Percentiles rank a stretch among this genome's conserved stretches.
Conservation (phyloP, 2,329 filamentous ascomycete species). For the Berkeleyomyces rouxiae region DNA sequence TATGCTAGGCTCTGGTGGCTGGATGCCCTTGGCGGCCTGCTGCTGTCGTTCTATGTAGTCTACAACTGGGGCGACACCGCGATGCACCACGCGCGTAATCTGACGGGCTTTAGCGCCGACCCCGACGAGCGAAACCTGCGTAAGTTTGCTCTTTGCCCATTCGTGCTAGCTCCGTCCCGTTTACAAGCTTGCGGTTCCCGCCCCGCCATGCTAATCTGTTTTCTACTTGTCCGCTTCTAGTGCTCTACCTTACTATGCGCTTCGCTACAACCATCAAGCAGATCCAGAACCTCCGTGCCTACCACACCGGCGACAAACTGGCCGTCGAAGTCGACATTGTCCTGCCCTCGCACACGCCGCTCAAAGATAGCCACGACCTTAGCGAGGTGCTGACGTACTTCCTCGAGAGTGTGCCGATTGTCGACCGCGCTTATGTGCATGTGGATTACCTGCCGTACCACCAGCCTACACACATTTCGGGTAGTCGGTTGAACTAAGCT, state of each 20-base stretch:
- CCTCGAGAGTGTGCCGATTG: conserved; percentile 65
- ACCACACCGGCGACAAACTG: conserved; percentile 71
- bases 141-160: conserved; percentile 17
- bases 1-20: conserved; percentile 71
- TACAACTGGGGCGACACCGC: conserved; percentile 63
- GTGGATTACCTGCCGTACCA: conserved; percentile 48
- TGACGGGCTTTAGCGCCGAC: conserved; percentile 62
- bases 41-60: conserved; percentile 67
- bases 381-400: conserved; percentile 67
- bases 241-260: conserved; percentile 84
- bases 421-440: conserved; percentile 56
- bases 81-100: conserved; percentile 59
- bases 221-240: conserved; percentile 8
- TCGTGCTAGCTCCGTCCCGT: neutral
- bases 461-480: conserved; percentile 38
- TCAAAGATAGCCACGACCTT: conserved; percentile 70
- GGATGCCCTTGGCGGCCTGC: conserved; percentile 59
- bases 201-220: neutral
- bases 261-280: conserved; percentile 77
- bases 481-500: conserved; percentile 9
- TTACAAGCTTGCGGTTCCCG: neutral
- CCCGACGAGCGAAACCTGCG: conserved; percentile 67
- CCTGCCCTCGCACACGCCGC: conserved; percentile 54
- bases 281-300: conserved; percentile 72
- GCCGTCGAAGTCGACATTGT: conserved; percentile 73